Evolutionary conservation across 768 basidiomycete genomes (phyloP).

Genomic region (Rhizopogon sp.): DNA sequence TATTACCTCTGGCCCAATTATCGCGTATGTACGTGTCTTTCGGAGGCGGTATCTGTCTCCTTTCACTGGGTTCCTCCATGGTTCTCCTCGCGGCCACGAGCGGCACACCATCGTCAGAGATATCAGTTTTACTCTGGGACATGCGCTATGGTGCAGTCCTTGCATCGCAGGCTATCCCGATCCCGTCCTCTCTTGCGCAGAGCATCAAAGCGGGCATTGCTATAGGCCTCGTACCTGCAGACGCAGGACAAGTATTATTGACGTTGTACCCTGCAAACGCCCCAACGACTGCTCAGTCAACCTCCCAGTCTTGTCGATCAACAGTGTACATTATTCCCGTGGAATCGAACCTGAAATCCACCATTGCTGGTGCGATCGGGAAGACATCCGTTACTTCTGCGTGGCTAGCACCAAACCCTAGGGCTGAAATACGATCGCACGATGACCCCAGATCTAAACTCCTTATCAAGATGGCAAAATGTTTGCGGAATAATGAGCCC

Average conservation of each 20-base stretch:
- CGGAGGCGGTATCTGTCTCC: slow-evolving; percentile 27
- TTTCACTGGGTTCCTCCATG: slow-evolving; percentile 53
- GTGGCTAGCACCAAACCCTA: slow-evolving; percentile 36
- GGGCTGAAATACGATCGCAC: slow-evolving; percentile 10
- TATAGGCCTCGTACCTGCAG: slow-evolving; percentile 27
- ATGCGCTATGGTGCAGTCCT: slow-evolving; percentile 62
- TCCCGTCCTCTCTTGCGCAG: slow-evolving; percentile 39
- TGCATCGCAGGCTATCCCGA: slow-evolving; percentile 44
- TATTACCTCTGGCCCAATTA: slow-evolving; percentile 21
- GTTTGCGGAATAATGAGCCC: slow-evolving; percentile 38
- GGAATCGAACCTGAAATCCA: slow-evolving; percentile 48
- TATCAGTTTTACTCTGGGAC: slow-evolving; percentile 63
- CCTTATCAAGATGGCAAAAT: slow-evolving; percentile 32
- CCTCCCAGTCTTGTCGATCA: slow-evolving; percentile 30
- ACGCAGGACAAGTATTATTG: slow-evolving; percentile 47
- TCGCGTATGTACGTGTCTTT: slow-evolving; percentile 10
- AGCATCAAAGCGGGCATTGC: slow-evolving; percentile 24
- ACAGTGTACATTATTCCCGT: slow-evolving; percentile 58
- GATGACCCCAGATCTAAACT: slow-evolving; percentile 24
- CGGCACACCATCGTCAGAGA: slow-evolving; percentile 27
- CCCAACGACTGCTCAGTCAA: slow-evolving; percentile 28
- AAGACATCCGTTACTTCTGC: slow-evolving; percentile 35
- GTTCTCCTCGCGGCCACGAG: slow-evolving; percentile 48
- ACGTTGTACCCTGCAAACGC: slow-evolving; percentile 22
- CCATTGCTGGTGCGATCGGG: slow-evolving; percentile 60